Percentiles rank a stretch among this genome's conserved stretches.
These are phyloP conservation scores for Diospyros lotus DNA, from an alignment of 148 eudicot genomes.

Conservation along the genomic window DNA sequence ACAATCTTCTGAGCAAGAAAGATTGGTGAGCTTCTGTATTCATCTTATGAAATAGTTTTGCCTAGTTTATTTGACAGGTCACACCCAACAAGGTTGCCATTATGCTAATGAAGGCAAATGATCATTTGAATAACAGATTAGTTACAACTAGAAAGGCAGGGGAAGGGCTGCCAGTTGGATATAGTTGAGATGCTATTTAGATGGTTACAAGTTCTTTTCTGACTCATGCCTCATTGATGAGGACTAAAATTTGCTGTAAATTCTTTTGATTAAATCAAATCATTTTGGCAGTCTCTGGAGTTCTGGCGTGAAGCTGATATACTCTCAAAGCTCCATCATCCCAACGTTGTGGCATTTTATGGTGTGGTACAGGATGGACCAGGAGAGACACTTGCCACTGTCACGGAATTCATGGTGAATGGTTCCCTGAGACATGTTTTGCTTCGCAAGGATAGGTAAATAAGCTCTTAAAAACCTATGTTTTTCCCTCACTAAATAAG, in stretches of 20 bases:
- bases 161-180: not conserved
- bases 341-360: conserved; percentile 86
- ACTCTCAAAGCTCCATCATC: conserved; percentile 80
- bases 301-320: conserved; percentile 91
- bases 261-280: not conserved
- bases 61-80: not conserved
- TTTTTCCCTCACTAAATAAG: too few species aligned
- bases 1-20: conserved; percentile 85
- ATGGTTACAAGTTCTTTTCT: not conserved
- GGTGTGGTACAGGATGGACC: conserved; percentile 94
- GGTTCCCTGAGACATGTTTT: conserved; percentile 82
- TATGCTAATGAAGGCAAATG: not conserved
- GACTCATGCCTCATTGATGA: not conserved
- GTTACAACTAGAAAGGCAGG: not conserved
- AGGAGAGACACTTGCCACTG: conserved; percentile 71
- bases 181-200: conserved; percentile 1
- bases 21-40: conserved; percentile 44
- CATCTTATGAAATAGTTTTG: not conserved
- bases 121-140: not conserved
- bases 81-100: not conserved
- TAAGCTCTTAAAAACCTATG: not conserved
- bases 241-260: not conserved
- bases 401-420: conserved; percentile 79
- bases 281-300: conserved; percentile 43
- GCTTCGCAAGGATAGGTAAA: conserved; percentile 70